A percentile compares a stretch with the other conserved stretches of the same genome.
Evolutionary conservation across 257 asterid genomes (phyloP).

Genomic region (Ilex asprella): DNA sequence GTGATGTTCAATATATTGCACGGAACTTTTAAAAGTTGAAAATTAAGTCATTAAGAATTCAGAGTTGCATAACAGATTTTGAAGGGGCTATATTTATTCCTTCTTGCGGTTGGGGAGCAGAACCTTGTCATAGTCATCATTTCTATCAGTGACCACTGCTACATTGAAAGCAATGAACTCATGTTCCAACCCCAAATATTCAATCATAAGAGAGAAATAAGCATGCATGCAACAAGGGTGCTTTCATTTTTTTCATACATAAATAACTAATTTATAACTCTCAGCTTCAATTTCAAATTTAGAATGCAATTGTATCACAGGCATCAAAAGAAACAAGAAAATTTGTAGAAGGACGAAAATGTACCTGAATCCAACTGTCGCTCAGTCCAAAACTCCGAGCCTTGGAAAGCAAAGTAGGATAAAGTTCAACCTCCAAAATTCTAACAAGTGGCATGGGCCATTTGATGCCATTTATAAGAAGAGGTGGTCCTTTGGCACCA

Average conservation of each 20-base stretch:
- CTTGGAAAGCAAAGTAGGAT: slow-evolving; percentile 95
- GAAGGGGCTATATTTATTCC: no score
- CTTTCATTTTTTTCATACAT: no score
- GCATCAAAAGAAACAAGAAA: slow-evolving; percentile 7
- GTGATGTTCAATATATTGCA: no score
- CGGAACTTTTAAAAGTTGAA: background rate
- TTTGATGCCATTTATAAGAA: slow-evolving; percentile 69
- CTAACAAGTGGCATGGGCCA: slow-evolving; percentile 88
- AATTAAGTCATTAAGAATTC: background rate
- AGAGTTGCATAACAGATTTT: background rate
- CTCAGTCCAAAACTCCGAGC: slow-evolving; percentile 98
- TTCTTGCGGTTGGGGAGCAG: no score
- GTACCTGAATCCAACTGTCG: slow-evolving; percentile 92
- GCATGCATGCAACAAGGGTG: no score
- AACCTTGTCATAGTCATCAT: background rate
- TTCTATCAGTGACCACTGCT: background rate
- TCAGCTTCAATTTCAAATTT: no score
- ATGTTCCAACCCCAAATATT: no score
- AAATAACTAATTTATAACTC: no score
- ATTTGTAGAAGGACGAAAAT: slow-evolving; percentile 10
- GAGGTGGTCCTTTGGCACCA: slow-evolving; percentile 57
- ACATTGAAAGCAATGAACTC: background rate
- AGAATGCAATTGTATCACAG: background rate
- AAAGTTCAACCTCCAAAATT: slow-evolving; percentile 88
- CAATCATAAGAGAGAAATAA: no score